Percentiles rank a stretch among this genome's conserved stretches.
Conservation (phyloP, 176 grass and related monocot species). For the Pharus latifolius region DNA sequence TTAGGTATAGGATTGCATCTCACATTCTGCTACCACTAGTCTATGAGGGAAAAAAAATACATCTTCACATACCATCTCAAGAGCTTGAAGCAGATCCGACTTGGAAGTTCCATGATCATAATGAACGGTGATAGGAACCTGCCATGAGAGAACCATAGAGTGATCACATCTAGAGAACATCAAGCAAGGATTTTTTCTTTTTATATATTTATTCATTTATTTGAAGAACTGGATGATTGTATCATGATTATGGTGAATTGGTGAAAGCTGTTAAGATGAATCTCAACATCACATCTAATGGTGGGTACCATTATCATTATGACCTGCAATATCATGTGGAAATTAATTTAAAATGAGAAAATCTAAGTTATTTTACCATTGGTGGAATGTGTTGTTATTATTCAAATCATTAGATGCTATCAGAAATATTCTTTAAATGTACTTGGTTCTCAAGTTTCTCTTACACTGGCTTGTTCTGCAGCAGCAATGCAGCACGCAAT, state of each 20-base stretch:
- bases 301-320: too few relatives aligned
- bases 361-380: neutral
- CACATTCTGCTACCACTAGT: neutral
- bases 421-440: neutral
- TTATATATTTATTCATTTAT: too few relatives aligned
- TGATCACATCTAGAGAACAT: constrained; percentile 5
- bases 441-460: constrained; percentile 5
- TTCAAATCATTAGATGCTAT: neutral
- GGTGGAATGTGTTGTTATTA: neutral
- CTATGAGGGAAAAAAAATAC: neutral
- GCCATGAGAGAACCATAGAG: constrained; percentile 20
- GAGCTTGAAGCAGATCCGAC: constrained; percentile 69
- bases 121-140: constrained; percentile 88
- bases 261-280: too few relatives aligned
- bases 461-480: constrained; percentile 71
- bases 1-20: neutral
- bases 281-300: too few relatives aligned
- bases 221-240: too few relatives aligned
- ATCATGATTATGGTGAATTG: neutral
- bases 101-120: constrained; percentile 86
- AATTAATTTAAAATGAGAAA: neutral
- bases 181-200: constrained; percentile 16
- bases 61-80: constrained; percentile 63
- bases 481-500: constrained; percentile 81
- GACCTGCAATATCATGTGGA: too few relatives aligned